Conservation (phyloP, 495 filamentous ascomycete species). For the Aspergillus sparsus region DNA sequence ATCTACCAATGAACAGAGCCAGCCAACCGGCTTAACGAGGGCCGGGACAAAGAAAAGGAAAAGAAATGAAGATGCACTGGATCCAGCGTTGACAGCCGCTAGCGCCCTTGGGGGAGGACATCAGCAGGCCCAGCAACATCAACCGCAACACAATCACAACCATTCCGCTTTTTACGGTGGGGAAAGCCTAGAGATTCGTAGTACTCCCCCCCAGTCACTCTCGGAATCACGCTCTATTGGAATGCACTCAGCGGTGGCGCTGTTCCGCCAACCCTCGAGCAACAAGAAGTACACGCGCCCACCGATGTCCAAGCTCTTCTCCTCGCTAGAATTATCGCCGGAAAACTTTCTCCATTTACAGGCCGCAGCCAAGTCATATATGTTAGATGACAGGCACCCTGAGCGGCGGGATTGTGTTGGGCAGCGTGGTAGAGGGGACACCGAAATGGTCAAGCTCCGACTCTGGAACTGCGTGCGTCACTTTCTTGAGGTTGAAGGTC, state of each 20-base stretch:
- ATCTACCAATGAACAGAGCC: slow-evolving; percentile 64
- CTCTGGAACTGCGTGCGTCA: slow-evolving; percentile 60
- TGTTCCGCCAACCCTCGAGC: slow-evolving; percentile 56
- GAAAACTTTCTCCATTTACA: slow-evolving; percentile 62
- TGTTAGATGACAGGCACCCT: slow-evolving; percentile 58
- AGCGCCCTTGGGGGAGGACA: slow-evolving; percentile 29
- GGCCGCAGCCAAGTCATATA: slow-evolving; percentile 60
- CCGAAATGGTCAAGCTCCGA: slow-evolving; percentile 61
- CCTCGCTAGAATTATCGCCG: slow-evolving; percentile 56
- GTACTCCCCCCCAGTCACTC: slow-evolving; percentile 39
- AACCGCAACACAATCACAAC: slow-evolving; percentile 30
- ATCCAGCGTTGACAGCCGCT: slow-evolving; percentile 41
- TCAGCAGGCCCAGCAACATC: slow-evolving; percentile 37
- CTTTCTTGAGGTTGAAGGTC: slow-evolving; percentile 57
- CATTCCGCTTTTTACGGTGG: slow-evolving; percentile 35
- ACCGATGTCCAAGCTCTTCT: slow-evolving; percentile 62
- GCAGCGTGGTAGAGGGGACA: slow-evolving; percentile 58
- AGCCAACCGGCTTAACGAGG: slow-evolving; percentile 68
- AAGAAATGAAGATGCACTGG: slow-evolving; percentile 46
- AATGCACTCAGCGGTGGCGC: slow-evolving; percentile 58
- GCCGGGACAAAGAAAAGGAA: slow-evolving; percentile 48
- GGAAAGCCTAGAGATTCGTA: slow-evolving; percentile 40
- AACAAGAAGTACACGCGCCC: slow-evolving; percentile 62
- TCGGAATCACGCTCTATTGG: slow-evolving; percentile 53
- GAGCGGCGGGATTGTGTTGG: slow-evolving; percentile 62